Evolutionary conservation across 2,329 filamentous ascomycete genomes (phyloP), one percentile per base, ranked within the genome.

Genomic region (Fusarium goolgardi): DNA sequence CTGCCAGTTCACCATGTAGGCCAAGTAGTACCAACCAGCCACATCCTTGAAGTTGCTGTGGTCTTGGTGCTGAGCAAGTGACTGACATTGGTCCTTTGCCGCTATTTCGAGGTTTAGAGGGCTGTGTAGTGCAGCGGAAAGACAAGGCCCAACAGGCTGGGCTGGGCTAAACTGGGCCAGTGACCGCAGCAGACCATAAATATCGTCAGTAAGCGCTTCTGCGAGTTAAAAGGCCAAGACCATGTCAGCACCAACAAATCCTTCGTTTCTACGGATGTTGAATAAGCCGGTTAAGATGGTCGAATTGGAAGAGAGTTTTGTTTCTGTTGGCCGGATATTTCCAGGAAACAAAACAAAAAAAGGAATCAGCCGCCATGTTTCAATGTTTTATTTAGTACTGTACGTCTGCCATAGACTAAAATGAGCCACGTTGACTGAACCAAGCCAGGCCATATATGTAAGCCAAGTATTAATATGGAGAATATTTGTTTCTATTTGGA

Each of bases 81-180:
- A 18, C 32, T 23, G 9, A 37, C 10, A 64, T 65, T 64, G 61
- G 61, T 61, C n/a, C 21, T 47, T 39, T 47, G 41, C 47, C 56
- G 58, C 54, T 67, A 67, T 67, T 67, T 69, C 56, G 41, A 69
- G 66, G 31, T 55, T 44, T 35, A 35, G 54, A 53, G 44, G 66
- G 66, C 66, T 69, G 66, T 69, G 66, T 57, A 67, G 29, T 15
- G 66, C 23, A 18, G 51, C 12, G n/a, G 35, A 39, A 39, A 31
- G 16, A 40, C 20, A 15, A 37, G 23, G 37, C 23, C 55, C 60
- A 50, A 40, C 54, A 31, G 51, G 37, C 50, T 47, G 13, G 49
- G 44, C 35, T 39, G 27, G 50, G 41, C 49, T 50, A 18, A 41
- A 35, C 16, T 46, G 12, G 39, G 44, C 29, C 45, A 34, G 32